A percentile compares a stretch with the other conserved stretches of the same genome.
These are phyloP conservation scores for Lachancea quebecensis DNA, from an alignment of 805 yeast species.

Conservation along the genomic window DNA sequence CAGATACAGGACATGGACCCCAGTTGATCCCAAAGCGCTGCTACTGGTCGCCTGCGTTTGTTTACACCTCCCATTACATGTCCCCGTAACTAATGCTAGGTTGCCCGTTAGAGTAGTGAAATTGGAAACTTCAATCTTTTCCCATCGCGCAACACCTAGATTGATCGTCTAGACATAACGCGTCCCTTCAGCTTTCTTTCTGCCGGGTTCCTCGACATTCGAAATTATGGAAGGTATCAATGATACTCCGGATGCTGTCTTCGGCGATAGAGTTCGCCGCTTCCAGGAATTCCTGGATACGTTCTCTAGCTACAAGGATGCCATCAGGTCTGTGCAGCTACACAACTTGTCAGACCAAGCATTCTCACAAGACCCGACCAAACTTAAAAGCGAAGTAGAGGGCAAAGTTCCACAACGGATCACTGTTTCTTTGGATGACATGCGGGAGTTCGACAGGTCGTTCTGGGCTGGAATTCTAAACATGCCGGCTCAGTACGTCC, in stretches of 20 bases:
- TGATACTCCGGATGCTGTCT: slow-evolving; percentile 38
- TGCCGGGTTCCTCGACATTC: no score
- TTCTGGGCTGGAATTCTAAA: slow-evolving; percentile 72
- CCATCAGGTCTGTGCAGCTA: slow-evolving; percentile 65
- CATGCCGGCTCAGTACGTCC: slow-evolving; percentile 76
- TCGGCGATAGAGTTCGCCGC: slow-evolving; percentile 77
- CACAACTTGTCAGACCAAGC: slow-evolving; percentile 35
- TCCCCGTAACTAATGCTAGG: no score
- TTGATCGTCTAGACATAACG: not conserved
- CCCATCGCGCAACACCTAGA: not conserved
- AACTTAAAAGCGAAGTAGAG: slow-evolving; percentile 3
- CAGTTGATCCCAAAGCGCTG: no score
- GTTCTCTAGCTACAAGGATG: slow-evolving; percentile 58
- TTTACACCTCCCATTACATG: no score
- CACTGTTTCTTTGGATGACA: slow-evolving; percentile 73
- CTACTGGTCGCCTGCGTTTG: no score
- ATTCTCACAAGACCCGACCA: slow-evolving; percentile 7
- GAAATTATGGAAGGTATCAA: slow-evolving; percentile 2
- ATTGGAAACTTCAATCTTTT: no score
- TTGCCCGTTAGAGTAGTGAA: no score
- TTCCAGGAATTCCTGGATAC: slow-evolving; percentile 82
- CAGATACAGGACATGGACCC: not conserved
- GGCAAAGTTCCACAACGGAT: slow-evolving; percentile 40
- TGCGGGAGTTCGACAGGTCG: slow-evolving; percentile 73
- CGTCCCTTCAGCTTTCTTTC: no score